phyloP scores from a whole-genome alignment of 495 filamentous ascomycete species.

The Aspergillus mulundensis region DNA sequence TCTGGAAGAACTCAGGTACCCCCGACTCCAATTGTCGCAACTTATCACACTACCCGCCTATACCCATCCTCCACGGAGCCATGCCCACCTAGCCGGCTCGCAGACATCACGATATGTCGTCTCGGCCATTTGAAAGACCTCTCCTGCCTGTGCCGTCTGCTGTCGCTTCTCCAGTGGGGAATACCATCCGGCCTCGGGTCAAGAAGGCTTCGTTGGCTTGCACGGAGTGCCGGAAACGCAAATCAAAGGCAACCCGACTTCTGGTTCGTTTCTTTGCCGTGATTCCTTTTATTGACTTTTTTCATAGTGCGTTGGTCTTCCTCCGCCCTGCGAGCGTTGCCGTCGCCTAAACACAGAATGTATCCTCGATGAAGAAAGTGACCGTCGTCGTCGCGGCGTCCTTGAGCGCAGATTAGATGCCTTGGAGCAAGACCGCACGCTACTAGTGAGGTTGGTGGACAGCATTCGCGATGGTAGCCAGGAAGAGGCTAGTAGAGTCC shows the following conservation, averaged over 20 bases:
- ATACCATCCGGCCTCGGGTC: not conserved
- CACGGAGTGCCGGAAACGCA: slow-evolving; percentile 4
- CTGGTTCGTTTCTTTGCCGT: not conserved
- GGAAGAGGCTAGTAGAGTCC: not conserved
- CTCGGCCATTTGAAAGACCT: not conserved
- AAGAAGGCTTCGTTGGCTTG: slow-evolving; percentile 1
- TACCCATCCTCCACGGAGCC: not conserved
- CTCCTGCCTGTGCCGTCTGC: not conserved
- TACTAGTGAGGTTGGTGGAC: not conserved
- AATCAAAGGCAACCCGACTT: not conserved
- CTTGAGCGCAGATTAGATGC: not conserved
- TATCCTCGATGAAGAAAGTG: slow-evolving; percentile 1
- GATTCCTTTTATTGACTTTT: not conserved
- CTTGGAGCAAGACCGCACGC: not conserved
- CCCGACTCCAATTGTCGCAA: not conserved
- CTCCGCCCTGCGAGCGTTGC: not conserved
- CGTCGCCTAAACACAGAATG: not conserved
- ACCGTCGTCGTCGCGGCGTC: not conserved
- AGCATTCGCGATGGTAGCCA: not conserved
- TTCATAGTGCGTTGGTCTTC: not conserved
- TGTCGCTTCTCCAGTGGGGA: not conserved
- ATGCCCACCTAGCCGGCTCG: not conserved
- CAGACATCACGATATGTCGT: not conserved
- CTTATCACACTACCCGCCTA: not conserved
- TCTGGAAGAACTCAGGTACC: not conserved